phyloP scores from a whole-genome alignment of 371 early-diverging fungal genomes.

The Apophysomyces ossiformis region DNA sequence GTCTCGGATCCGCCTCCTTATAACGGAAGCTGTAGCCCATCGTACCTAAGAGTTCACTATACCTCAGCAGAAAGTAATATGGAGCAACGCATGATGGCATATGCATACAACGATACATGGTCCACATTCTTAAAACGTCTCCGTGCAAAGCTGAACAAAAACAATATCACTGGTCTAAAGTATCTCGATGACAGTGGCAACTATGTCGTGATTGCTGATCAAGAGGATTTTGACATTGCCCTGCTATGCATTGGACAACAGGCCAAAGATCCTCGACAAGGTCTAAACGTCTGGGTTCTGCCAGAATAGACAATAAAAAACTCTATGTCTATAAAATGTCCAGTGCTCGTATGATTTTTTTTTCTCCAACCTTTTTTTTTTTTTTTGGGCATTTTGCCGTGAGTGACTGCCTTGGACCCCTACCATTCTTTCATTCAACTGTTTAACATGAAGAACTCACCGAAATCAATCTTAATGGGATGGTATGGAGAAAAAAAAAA shows the following conservation, averaged over 20 bases:
- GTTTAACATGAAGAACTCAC: conserved; percentile 26
- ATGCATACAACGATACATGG: conserved; percentile 4
- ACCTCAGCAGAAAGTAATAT: neutral
- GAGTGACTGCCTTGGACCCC: conserved; percentile 11
- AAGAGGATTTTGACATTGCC: conserved; percentile 13
- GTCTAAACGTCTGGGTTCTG: neutral
- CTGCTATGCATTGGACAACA: neutral
- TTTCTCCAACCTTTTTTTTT: neutral
- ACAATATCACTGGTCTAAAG: neutral
- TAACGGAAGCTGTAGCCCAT: conserved; percentile 2
- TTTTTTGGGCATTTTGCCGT: neutral
- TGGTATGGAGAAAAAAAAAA: conserved; percentile 19
- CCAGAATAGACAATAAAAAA: neutral
- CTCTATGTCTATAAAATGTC: neutral
- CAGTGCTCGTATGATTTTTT: neutral
- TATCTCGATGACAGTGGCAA: conserved; percentile 14
- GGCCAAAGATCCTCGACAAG: conserved; percentile 10
- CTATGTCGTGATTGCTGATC: conserved; percentile 1
- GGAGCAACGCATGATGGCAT: conserved; percentile 10
- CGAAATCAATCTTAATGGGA: conserved; percentile 24
- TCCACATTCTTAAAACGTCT: neutral
- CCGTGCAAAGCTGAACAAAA: neutral
- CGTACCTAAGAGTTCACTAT: neutral
- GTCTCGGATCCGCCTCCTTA: conserved; percentile 3
- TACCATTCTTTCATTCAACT: neutral